Evolutionary conservation across 2,329 filamentous ascomycete species (phyloP), one percentile per base, ranked within the genome.

Genomic region (Scytalidium lignicola): DNA sequence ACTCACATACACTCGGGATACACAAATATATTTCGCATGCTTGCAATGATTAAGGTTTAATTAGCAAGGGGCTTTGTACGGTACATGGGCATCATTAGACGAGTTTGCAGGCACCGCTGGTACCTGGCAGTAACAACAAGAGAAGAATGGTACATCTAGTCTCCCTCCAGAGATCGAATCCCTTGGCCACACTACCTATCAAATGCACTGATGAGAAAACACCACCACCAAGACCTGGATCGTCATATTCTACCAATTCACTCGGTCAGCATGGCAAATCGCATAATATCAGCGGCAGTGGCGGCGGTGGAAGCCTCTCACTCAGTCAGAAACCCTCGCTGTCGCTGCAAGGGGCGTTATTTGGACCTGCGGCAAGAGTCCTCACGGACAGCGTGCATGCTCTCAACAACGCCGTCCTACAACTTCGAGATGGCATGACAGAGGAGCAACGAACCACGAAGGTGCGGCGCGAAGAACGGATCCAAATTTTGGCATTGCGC

Each of bases 401-500:
- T 47, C 53, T 65, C 22, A 61, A 61, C 42, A 55, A 53, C 20
- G 59, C 55, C 10, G 50, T 65, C n/a, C 48, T 55, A 17, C 52
- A 52, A 17, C 43, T 58, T 8, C 52, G 59, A 18, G 59, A 64
- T 62, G 59, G 57, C 6, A 48, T 61, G 55, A 62, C 56, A 15
- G 60, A 64, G 20, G 70, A 76, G 28, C 70, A 83, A 55, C 71
- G 78, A 13, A 69, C 73, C 23, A 67, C 72, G 40, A 69, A 65
- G 51, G 67, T 70, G 49, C 69, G 70, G 39, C 61, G 67, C n/a
- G 79, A 83, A 45, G 76, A 83, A 58, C 75, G 75, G 51, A 83
- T 78, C 64, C 79, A 84, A 61, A 73, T 85, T 9, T 65, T 90
- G 40, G 76, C 79, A 52, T 64, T 82, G 53, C 78, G 78, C 54